Evolutionary conservation across 371 early-diverging fungal genomes (phyloP), one percentile per base, ranked within the genome.

Genomic region (Choanephora cucurbitarum): DNA sequence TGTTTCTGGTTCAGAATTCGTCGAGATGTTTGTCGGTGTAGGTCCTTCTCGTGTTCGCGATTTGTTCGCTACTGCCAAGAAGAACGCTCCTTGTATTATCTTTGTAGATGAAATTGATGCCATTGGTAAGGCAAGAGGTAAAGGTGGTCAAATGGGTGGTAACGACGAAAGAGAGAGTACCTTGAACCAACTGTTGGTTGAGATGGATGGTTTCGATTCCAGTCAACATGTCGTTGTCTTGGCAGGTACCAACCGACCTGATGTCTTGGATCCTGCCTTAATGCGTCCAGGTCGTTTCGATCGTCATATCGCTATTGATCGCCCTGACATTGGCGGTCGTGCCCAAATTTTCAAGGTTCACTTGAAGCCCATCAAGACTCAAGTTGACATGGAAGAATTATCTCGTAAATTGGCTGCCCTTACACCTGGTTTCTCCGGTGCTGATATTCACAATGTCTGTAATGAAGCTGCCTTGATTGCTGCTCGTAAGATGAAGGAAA

Each of bases 51-150:
- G 98, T 45, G 97, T 99, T 1, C 88, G 99, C 31, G 98, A 98
- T 66, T 69, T 99, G 65, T 99, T 99, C 78, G 87, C 92, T 3
- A 94, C 86, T 24, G 99, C 99, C 52, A 93, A 96, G 74, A 96
- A 97, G 81, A 85, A 94, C 62, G 88, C 97, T 14, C 99, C 99
- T 1, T 96, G 97, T 72, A 99, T 99, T 55, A 93, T 99, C 64
- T 99, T 99, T 75, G 94, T 99, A 33, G 99, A 99, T 65, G 99
- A 99, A 75, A 99, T 99, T 63, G 99, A 99, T 79, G 99, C 99
- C 4, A 98, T 99, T 60, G 99, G 99, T 49, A 98, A 97, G 75
- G 93, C 98, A 17, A 93, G 99, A 65, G 95, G 94, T 15, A 88
- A 90, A 63, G 88, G 89, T 31, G 94, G 94, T 11, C 88, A 91